Percentiles rank a stretch among this genome's conserved stretches.
phyloP scores from a whole-genome alignment of 441 rosid species.

The Codiaeum variegatum region DNA sequence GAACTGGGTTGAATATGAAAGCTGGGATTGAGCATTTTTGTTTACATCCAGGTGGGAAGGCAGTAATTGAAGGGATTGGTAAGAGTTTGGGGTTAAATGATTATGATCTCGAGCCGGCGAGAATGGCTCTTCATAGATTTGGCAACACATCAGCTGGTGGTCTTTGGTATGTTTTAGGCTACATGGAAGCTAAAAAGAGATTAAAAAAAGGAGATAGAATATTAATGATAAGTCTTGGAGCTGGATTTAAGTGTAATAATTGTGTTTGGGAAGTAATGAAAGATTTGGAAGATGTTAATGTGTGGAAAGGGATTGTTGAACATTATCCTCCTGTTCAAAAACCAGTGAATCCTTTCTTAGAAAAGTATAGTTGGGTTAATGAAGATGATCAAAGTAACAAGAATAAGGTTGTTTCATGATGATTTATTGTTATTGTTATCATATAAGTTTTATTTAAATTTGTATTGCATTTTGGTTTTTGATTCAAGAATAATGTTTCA shows the following conservation, averaged over 20 bases:
- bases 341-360: conserved; percentile 38
- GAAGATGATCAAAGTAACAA: conserved; percentile 32
- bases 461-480: not conserved
- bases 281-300: conserved; percentile 44
- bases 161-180: conserved; percentile 71
- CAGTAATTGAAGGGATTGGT: conserved; percentile 62
- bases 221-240: conserved; percentile 78
- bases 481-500: not conserved
- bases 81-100: conserved; percentile 39
- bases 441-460: not conserved
- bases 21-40: conserved; percentile 73
- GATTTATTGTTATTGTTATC: no score
- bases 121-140: conserved; percentile 72
- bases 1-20: conserved; percentile 44
- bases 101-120: conserved; percentile 59
- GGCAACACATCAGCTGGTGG: conserved; percentile 87
- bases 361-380: conserved; percentile 56
- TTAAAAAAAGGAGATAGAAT: conserved; percentile 56
- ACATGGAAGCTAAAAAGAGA: conserved; percentile 77
- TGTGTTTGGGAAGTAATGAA: conserved; percentile 71
- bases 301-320: conserved; percentile 55
- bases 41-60: conserved; percentile 75
- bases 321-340: conserved; percentile 40
- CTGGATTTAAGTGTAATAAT: conserved; percentile 76
- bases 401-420: not conserved